Percentiles rank a stretch among this genome's conserved stretches.
phyloP scores from a whole-genome alignment of 106 monocot genomes.

The Alisma plantagoaquatica region DNA sequence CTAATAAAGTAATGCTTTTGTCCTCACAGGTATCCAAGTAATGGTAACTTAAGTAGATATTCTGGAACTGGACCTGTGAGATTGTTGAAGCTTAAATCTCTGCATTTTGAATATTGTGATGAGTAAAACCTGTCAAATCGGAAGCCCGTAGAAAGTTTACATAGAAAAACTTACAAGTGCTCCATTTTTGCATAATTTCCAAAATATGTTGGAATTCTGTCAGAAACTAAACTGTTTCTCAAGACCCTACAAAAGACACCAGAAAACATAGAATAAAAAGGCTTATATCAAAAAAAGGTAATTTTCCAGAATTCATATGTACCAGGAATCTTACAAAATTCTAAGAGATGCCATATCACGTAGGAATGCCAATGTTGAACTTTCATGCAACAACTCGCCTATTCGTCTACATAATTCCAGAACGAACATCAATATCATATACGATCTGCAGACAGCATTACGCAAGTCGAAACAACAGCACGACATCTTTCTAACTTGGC shows the following conservation, averaged over 20 bases:
- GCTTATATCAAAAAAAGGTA: not conserved
- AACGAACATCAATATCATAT: no score
- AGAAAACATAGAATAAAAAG: no score
- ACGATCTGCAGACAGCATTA: no score
- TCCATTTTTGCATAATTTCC: not conserved
- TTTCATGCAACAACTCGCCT: slow-evolving; percentile 1
- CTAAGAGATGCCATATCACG: slow-evolving; percentile 2
- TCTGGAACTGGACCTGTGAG: slow-evolving; percentile 5
- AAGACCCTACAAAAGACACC: slow-evolving; percentile 2
- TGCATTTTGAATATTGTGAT: not conserved
- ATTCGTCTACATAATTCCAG: slow-evolving; percentile 1
- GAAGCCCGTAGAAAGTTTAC: not conserved
- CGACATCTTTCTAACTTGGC: no score
- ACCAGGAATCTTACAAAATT: slow-evolving; percentile 1
- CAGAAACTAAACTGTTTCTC: slow-evolving; percentile 3
- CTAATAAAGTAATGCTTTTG: not conserved
- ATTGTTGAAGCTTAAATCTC: slow-evolving; percentile 13
- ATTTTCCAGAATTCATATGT: not conserved
- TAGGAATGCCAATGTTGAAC: slow-evolving; percentile 2
- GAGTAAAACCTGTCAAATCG: not conserved
- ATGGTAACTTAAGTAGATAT: slow-evolving; percentile 3
- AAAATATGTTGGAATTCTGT: not conserved
- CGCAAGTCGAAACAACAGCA: no score
- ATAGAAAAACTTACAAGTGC: slow-evolving; percentile 1
- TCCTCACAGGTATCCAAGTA: slow-evolving; percentile 5